phyloP scores from a whole-genome alignment of 176 grass and related monocot species.

The Hsuehochloa calcarea region DNA sequence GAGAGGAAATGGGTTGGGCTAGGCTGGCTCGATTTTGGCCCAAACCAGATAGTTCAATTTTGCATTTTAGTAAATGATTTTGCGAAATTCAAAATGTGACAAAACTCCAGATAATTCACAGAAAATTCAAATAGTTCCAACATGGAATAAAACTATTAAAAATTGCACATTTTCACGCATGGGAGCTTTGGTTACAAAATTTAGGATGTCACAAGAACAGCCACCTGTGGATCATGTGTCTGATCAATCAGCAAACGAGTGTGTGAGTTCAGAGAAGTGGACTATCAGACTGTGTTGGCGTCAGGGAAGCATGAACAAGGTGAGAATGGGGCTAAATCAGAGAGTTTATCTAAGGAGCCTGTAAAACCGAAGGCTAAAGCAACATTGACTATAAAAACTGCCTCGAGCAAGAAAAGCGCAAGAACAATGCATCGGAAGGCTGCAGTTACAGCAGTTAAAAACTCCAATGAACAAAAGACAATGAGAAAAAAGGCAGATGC shows the following conservation, averaged over 20 bases:
- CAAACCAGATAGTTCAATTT: no score
- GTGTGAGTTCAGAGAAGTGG: conserved; percentile 11
- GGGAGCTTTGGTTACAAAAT: no score
- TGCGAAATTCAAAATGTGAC: no score
- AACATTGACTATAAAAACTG: background rate
- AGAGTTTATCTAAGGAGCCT: background rate
- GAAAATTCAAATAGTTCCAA: no score
- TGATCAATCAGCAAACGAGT: background rate
- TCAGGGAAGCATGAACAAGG: background rate
- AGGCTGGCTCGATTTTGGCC: no score
- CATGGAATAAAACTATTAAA: no score
- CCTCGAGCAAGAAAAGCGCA: conserved; percentile 7
- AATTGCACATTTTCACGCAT: no score
- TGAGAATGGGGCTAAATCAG: background rate
- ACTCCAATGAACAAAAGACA: conserved; percentile 19
- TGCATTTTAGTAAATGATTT: no score
- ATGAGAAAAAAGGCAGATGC: conserved; percentile 25
- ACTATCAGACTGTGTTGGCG: background rate
- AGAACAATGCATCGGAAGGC: conserved; percentile 1
- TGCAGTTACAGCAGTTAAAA: conserved; percentile 24
- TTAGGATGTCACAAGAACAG: background rate
- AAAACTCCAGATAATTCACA: no score
- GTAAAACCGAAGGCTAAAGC: conserved; percentile 24
- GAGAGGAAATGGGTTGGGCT: no score
- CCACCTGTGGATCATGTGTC: background rate